phyloP scores from a whole-genome alignment of 179 eudicot genomes.

The Patellifolia procumbens region DNA sequence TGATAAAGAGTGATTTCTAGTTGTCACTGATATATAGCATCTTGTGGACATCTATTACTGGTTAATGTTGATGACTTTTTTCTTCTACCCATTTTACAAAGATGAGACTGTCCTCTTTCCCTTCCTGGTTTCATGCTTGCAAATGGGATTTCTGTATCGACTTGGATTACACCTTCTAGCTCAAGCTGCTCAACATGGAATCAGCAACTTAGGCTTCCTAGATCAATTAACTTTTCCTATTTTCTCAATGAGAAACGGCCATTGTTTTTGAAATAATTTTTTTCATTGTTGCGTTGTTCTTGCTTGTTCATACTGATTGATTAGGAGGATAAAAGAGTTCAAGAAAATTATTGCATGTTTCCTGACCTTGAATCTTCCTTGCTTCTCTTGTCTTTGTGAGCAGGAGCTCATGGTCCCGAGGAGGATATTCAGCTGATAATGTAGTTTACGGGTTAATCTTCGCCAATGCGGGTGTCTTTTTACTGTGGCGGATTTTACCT shows the following conservation, averaged over 20 bases:
- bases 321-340: neutral
- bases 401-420: conserved; percentile 63
- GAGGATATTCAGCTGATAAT: conserved; percentile 55
- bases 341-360: neutral
- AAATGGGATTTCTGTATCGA: neutral
- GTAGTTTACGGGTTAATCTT: conserved; percentile 64
- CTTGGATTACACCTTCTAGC: neutral
- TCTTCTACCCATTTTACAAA: neutral
- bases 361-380: conserved; percentile 1
- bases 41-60: neutral
- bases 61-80: neutral
- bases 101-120: neutral
- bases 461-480: conserved; percentile 70
- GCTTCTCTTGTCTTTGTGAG: conserved; percentile 21
- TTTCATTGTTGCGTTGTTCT: neutral
- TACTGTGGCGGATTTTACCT: conserved; percentile 65
- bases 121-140: neutral
- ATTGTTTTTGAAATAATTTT: too few species aligned
- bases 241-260: neutral
- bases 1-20: too few species aligned
- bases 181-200: neutral
- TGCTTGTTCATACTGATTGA: conserved; percentile 3
- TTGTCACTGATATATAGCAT: neutral
- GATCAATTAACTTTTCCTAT: neutral
- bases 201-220: neutral